Conservation (phyloP, 768 basidiomycete species). For the Termitomyces sp. region DNA sequence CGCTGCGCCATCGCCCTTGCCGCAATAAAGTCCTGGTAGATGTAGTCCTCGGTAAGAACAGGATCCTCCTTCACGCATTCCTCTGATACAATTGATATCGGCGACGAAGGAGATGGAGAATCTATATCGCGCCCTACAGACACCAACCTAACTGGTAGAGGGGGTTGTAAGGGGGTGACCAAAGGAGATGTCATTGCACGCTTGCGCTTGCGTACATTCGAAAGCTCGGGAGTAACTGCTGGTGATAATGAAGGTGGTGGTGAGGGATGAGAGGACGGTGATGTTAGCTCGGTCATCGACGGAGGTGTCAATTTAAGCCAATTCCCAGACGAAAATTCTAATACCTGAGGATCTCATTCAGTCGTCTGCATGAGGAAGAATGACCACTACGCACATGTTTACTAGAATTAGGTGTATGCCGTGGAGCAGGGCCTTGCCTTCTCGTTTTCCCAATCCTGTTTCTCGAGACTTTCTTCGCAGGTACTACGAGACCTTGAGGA, state of each 20-base stretch:
- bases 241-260: not conserved
- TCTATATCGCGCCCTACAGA: not conserved
- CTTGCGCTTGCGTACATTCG: not conserved
- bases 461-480: not conserved
- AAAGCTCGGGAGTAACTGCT: not conserved
- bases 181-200: not conserved
- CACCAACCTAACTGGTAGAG: not conserved
- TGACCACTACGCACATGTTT: not conserved
- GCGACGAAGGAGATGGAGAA: not conserved
- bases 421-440: not conserved
- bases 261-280: not conserved
- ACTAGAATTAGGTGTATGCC: not conserved
- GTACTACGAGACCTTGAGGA: not conserved
- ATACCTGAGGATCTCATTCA: not conserved
- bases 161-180: not conserved
- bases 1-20: not conserved
- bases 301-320: conserved; percentile 2
- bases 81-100: not conserved
- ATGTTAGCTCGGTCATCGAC: not conserved
- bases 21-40: not conserved
- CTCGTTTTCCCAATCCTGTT: not conserved
- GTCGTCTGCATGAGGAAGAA: not conserved
- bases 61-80: not conserved
- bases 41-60: not conserved
- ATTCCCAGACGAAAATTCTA: not conserved